Evolutionary conservation across 2,329 filamentous ascomycete species (phyloP).

Genomic region (Hymenoscyphus linearis): DNA sequence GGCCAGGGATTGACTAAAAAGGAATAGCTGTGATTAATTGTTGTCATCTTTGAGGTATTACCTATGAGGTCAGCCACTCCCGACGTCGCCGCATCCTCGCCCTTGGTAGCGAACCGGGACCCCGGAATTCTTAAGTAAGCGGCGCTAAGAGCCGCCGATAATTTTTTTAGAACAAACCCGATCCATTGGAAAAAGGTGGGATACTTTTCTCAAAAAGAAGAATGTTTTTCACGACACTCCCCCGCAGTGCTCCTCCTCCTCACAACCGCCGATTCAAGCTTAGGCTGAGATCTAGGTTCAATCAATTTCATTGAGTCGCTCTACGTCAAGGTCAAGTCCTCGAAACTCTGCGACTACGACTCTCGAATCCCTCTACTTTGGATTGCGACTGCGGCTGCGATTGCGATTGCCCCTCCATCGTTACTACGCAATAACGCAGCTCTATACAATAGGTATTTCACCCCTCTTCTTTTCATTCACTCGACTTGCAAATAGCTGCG

Average conservation of each 20-base stretch:
- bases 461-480: neutral
- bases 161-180: neutral
- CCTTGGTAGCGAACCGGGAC: neutral
- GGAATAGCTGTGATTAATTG: too few species aligned
- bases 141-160: neutral
- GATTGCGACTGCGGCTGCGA: neutral
- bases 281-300: neutral
- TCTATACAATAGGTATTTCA: neutral
- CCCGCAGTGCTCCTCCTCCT: neutral
- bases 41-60: too few species aligned
- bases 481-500: neutral
- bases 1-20: too few species aligned
- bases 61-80: too few species aligned
- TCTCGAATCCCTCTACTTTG: neutral
- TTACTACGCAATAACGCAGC: neutral
- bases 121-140: neutral
- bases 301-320: neutral
- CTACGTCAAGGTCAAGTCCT: neutral
- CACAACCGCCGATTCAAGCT: slow-evolving; percentile 2
- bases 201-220: slow-evolving; percentile 2
- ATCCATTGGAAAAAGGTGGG: slow-evolving; percentile 1
- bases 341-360: too few species aligned
- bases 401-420: neutral
- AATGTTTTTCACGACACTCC: neutral
- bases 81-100: too few species aligned